A percentile compares a stretch with the other conserved stretches of the same genome.
These are phyloP conservation scores for Lumnitzera littorea DNA, from an alignment of 345 rosid species.

Conservation along the genomic window DNA sequence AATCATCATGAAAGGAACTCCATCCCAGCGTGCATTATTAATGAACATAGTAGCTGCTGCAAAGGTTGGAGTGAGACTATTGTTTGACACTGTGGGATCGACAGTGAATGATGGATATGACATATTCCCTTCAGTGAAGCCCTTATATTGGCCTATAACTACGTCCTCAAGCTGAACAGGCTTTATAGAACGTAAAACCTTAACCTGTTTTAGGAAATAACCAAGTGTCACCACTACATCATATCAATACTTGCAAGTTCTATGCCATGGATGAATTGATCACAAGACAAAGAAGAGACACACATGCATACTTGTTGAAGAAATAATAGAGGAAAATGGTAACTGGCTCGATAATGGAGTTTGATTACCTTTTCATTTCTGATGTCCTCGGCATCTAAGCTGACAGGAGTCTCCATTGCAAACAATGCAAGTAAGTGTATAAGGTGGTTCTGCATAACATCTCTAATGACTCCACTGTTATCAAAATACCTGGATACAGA, in stretches of 20 bases:
- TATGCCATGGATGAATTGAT: too few species aligned
- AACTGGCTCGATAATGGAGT: too few species aligned
- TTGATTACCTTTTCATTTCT: slow-evolving; percentile 37
- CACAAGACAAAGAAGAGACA: too few species aligned
- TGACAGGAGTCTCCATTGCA: slow-evolving; percentile 58
- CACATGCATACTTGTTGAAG: too few species aligned
- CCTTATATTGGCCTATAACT: slow-evolving; percentile 38
- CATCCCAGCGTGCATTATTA: slow-evolving; percentile 48
- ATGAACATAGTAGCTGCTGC: slow-evolving; percentile 47
- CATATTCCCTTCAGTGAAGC: slow-evolving; percentile 21
- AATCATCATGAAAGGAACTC: slow-evolving; percentile 47
- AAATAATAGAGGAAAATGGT: background rate
- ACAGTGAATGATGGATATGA: slow-evolving; percentile 30
- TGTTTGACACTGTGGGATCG: slow-evolving; percentile 30
- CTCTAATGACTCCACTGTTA: slow-evolving; percentile 39
- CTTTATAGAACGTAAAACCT: slow-evolving; percentile 42
- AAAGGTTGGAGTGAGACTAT: slow-evolving; percentile 40
- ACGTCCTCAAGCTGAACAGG: slow-evolving; percentile 34
- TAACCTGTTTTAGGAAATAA: slow-evolving; percentile 25
- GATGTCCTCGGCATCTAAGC: slow-evolving; percentile 46
- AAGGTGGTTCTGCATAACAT: slow-evolving; percentile 49
- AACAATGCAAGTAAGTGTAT: slow-evolving; percentile 43
- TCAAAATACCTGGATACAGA: slow-evolving; percentile 31
- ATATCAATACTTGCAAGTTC: background rate
- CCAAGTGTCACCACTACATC: background rate